Evolutionary conservation across 2,329 filamentous ascomycete genomes (phyloP), one percentile per base, ranked within the genome.

Genomic region (Ascochyta fabae): DNA sequence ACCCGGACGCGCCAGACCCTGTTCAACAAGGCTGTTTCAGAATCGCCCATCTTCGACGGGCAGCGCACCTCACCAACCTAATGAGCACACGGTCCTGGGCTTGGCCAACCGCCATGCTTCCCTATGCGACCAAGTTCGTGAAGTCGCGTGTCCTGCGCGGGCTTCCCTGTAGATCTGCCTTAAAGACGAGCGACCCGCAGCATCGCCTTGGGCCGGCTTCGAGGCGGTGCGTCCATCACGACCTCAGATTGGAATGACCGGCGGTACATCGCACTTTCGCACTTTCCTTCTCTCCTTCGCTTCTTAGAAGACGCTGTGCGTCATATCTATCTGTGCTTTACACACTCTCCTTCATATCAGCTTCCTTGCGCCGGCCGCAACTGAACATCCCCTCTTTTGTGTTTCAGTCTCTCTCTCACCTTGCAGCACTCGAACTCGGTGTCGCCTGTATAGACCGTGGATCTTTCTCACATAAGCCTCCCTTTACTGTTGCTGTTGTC

Each of bases 361-460:
- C 53, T 47, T 69, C 68, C 65, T 72, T 73, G 66, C 70, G 52
- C 52, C 47, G 51, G 51, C 39, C 59, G 51, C 51, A 48, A 43
- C 39, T 40, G 41, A 50, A 36, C 40, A 41, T 48, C 55, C 59
- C 65, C 59, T 53, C 66, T 66, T 57, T 45, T 38, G 41, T 63
- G 58, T 68, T 65, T 64, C 60, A 61, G 48, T 53, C 57, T 53
- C 48, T 65, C 62, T 54, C 62, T 61, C 60, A 59, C 68, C 65
- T 69, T 72, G 62, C 67, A 66, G 63, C 49, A 58, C 52, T 60
- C 43, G 48, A 56, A 60, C 56, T 56, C 40, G 49, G 43, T 55
- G 39, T 53, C 44, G 52, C 48, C 45, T 59, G 54, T 58, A 49
- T 44, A 48, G 26, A 54, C 59, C 56, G 61, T 59, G 61, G 58